A percentile compares a stretch with the other conserved stretches of the same genome.
Evolutionary conservation across 2,329 filamentous ascomycete species (phyloP).

Genomic region (Alternaria gaisen): DNA sequence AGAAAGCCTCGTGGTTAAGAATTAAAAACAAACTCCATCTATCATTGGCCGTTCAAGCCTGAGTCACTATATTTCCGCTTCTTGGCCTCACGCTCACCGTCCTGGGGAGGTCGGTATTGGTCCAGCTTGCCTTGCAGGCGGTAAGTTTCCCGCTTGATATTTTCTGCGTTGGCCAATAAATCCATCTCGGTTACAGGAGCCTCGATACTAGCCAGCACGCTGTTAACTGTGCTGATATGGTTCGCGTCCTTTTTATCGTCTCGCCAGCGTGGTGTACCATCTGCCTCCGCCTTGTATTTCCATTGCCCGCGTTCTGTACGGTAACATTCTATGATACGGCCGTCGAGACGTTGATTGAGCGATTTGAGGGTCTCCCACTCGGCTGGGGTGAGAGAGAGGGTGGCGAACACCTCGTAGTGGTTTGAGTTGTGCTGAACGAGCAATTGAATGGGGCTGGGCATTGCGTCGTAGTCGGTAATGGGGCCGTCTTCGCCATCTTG

Average conservation of each 20-base stretch:
- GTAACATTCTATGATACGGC: conserved; percentile 89
- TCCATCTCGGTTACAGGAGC: conserved; percentile 87
- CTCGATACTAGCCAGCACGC: conserved; percentile 87
- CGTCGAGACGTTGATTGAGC: conserved; percentile 78
- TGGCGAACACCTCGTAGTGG: conserved; percentile 71
- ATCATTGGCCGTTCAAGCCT: conserved; percentile 10
- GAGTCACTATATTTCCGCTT: conserved; percentile 43
- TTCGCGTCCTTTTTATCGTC: conserved; percentile 95
- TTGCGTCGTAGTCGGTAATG: conserved; percentile 78
- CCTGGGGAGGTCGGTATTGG: conserved; percentile 26
- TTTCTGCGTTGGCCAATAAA: conserved; percentile 71
- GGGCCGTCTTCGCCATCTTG: conserved; percentile 73
- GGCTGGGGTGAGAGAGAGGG: conserved; percentile 71
- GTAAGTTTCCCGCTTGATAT: conserved; percentile 86
- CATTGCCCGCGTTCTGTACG: conserved; percentile 78
- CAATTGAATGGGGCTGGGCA: conserved; percentile 74
- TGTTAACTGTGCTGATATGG: conserved; percentile 82
- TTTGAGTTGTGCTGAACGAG: conserved; percentile 72
- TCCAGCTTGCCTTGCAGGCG: conserved; percentile 57
- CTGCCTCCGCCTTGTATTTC: conserved; percentile 69
- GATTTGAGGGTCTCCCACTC: conserved; percentile 88
- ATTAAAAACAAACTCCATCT: neutral
- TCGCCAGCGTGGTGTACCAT: conserved; percentile 75
- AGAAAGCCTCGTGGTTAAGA: neutral
- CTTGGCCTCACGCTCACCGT: conserved; percentile 40